Percentiles rank a stretch among this genome's conserved stretches.
These are phyloP conservation scores for Sarcodon sp. DNA, from an alignment of 768 basidiomycete genomes.

Conservation along the genomic window DNA sequence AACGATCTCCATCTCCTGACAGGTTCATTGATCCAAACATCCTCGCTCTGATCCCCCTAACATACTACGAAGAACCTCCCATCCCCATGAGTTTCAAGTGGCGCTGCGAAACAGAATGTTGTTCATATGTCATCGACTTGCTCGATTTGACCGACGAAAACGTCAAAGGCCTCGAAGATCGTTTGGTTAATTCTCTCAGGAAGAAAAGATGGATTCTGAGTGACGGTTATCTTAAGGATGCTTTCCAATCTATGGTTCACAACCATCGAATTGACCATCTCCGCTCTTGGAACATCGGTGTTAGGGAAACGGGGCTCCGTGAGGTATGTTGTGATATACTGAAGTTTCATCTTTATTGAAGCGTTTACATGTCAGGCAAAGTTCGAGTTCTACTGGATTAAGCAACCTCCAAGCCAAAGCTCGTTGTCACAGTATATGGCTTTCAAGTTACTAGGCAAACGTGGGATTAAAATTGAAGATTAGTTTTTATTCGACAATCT, in stretches of 20 bases:
- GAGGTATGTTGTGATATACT: background rate
- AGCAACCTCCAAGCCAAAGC: no score
- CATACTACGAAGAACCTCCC: conserved; percentile 21
- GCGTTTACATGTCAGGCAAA: no score
- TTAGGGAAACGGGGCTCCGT: conserved; percentile 1
- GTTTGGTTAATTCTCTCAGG: background rate
- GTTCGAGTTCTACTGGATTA: no score
- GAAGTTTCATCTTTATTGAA: background rate
- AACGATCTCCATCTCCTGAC: conserved; percentile 7
- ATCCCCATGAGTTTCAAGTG: conserved; percentile 36
- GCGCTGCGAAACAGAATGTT: conserved; percentile 33
- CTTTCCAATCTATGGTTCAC: conserved; percentile 11
- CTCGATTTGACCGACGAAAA: conserved; percentile 24
- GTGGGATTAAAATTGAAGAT: no score
- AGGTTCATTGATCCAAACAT: conserved; percentile 10
- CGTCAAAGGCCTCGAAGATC: conserved; percentile 9
- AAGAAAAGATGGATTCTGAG: conserved; percentile 7
- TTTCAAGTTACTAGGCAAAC: no score
- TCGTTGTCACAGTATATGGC: no score
- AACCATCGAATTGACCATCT: conserved; percentile 11
- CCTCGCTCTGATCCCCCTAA: conserved; percentile 20
- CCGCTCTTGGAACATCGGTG: conserved; percentile 6
- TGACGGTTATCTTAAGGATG: conserved; percentile 4
- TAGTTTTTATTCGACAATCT: no score
- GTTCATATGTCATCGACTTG: conserved; percentile 33